Conservation (phyloP, 257 asterid species). For the Cordia subcordata region DNA sequence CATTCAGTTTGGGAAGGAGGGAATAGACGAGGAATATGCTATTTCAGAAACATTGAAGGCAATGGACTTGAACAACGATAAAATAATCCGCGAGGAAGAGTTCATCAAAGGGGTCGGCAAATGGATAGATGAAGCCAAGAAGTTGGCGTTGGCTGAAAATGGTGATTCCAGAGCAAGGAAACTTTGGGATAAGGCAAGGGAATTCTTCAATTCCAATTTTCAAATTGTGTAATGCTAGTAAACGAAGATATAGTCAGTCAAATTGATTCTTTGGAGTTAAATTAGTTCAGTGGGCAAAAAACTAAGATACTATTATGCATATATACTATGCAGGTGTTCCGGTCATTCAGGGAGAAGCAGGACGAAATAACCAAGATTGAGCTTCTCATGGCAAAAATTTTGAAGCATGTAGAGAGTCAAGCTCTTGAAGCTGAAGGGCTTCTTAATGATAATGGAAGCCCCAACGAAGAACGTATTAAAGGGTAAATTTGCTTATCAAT, state of each 20-base stretch:
- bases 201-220: too few species aligned
- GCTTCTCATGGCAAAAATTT: constrained; percentile 34
- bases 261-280: not conserved
- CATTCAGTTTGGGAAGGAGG: constrained; percentile 25
- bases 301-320: not conserved
- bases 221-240: too few species aligned
- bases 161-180: constrained; percentile 12
- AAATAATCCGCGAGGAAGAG: constrained; percentile 47
- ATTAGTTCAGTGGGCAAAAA: not conserved
- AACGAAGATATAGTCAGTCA: not conserved
- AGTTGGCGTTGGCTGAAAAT: not conserved
- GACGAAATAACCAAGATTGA: constrained; percentile 51
- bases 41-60: constrained; percentile 32
- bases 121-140: constrained; percentile 48
- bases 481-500: not conserved
- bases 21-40: constrained; percentile 25
- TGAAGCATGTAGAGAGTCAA: constrained; percentile 28
- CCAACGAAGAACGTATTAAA: not conserved
- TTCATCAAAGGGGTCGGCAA: constrained; percentile 43
- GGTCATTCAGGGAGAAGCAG: constrained; percentile 54
- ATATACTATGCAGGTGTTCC: constrained; percentile 37
- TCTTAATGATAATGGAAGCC: constrained; percentile 32
- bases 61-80: constrained; percentile 38
- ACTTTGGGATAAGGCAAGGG: constrained; percentile 43
- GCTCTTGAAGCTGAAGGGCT: constrained; percentile 29